A percentile compares a stretch with the other conserved stretches of the same genome.
Evolutionary conservation across 305 asterid genomes (phyloP).

Genomic region (Plantago lanceolata): DNA sequence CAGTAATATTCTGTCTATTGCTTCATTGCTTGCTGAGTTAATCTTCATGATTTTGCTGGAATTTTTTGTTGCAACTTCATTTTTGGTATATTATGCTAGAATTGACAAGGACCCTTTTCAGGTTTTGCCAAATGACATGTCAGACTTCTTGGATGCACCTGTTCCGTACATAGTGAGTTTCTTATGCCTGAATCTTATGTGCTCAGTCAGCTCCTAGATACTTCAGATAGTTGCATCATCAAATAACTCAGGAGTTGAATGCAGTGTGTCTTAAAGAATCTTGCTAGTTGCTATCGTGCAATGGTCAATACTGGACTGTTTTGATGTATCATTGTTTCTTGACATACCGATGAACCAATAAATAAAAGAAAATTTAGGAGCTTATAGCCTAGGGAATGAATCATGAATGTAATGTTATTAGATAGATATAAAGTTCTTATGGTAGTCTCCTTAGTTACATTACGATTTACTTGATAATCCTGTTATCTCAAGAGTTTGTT

Average conservation of each 20-base stretch:
- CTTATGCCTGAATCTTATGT: conserved; percentile 18
- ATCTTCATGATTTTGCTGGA: conserved; percentile 1
- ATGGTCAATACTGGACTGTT: background rate
- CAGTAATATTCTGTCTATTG: conserved; percentile 49
- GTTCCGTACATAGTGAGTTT: conserved; percentile 95
- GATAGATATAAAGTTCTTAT: background rate
- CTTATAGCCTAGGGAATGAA: background rate
- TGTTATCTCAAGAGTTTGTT: conserved; percentile 1
- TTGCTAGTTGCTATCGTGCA: background rate
- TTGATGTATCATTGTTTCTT: conserved; percentile 1
- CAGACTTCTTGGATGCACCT: conserved; percentile 98
- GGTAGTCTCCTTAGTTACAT: too few relatives aligned
- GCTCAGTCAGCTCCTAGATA: conserved; percentile 13
- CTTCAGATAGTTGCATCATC: conserved; percentile 10
- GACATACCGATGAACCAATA: conserved; percentile 1
- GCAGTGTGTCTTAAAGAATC: background rate
- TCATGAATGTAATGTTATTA: background rate
- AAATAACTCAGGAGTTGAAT: background rate
- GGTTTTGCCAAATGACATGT: conserved; percentile 98
- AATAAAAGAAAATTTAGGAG: background rate
- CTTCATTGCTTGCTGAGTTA: conserved; percentile 20
- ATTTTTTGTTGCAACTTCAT: background rate
- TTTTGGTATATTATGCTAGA: conserved; percentile 14
- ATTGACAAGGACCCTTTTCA: conserved; percentile 32
- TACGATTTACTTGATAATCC: background rate